Conservation (phyloP, 1,284 basidiomycete genomes). For the Porodaedalea pini region DNA sequence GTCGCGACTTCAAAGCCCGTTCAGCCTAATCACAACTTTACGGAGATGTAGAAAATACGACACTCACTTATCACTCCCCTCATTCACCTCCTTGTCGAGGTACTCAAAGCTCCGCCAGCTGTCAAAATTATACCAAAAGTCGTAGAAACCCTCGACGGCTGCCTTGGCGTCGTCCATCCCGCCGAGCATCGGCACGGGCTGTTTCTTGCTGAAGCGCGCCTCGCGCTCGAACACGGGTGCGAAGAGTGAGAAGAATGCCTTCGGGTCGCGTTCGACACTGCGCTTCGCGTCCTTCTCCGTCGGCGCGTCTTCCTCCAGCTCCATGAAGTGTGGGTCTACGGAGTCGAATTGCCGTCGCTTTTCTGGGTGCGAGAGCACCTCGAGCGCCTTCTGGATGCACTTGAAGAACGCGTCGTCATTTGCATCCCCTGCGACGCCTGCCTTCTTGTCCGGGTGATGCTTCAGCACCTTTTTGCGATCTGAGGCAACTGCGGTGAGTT, state of each 20-base stretch:
- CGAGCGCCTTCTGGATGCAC: constrained; percentile 96
- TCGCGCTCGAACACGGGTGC: constrained; percentile 87
- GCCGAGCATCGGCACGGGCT: constrained; percentile 87
- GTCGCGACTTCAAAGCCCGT: constrained; percentile 64
- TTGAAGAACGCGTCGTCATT: constrained; percentile 99
- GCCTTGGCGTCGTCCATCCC: constrained; percentile 70
- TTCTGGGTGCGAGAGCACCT: constrained; percentile 85
- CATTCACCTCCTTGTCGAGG: constrained; percentile 97
- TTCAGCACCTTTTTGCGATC: constrained; percentile 98
- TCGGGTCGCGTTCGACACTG: constrained; percentile 42
- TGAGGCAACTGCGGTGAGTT: constrained; percentile 7
- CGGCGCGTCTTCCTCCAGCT: constrained; percentile 78
- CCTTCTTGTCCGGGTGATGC: constrained; percentile 99
- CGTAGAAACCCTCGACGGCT: constrained; percentile 91
- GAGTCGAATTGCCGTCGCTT: constrained; percentile 96
- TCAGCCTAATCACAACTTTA: background rate
- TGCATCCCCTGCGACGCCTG: constrained; percentile 62
- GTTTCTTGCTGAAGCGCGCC: constrained; percentile 84
- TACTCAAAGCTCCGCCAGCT: constrained; percentile 99
- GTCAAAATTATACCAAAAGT: constrained; percentile 99
- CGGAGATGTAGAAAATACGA: too few species aligned
- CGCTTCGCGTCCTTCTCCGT: constrained; percentile 63
- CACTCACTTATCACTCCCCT: constrained; percentile 88
- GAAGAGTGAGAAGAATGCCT: constrained; percentile 61
- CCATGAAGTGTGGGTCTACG: constrained; percentile 77